These are phyloP conservation scores for Colletotrichum caudatum DNA, from an alignment of 2,329 filamentous ascomycete genomes.

Conservation along the genomic window DNA sequence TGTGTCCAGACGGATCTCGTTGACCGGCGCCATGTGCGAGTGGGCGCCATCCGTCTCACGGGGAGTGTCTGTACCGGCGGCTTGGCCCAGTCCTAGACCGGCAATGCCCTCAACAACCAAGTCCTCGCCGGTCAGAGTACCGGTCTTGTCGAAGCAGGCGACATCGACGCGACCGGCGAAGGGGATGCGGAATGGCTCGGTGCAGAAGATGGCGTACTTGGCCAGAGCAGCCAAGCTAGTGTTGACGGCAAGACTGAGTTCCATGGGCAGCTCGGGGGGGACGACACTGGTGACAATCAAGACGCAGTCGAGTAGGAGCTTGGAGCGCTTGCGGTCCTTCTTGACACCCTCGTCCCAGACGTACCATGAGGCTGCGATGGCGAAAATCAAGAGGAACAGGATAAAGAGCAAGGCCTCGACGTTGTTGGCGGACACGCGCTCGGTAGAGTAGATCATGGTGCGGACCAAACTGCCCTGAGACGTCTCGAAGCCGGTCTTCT, in stretches of 20 bases:
- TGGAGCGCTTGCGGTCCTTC: slow-evolving; percentile 95
- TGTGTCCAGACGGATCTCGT: slow-evolving; percentile 80
- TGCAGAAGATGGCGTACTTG: slow-evolving; percentile 98
- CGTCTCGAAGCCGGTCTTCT: slow-evolving; percentile 98
- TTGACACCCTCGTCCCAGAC: slow-evolving; percentile 97
- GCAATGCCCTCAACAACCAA: slow-evolving; percentile 97
- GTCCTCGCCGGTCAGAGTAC: slow-evolving; percentile 95
- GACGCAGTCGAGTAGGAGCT: slow-evolving; percentile 95
- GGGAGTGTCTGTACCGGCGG: slow-evolving; percentile 69
- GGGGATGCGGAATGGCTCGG: slow-evolving; percentile 97
- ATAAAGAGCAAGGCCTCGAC: slow-evolving; percentile 97
- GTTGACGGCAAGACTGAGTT: slow-evolving; percentile 96
- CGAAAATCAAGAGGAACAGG: slow-evolving; percentile 94
- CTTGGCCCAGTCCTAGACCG: slow-evolving; percentile 79
- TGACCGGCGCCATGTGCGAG: slow-evolving; percentile 79
- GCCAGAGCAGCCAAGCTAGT: slow-evolving; percentile 94
- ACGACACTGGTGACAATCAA: slow-evolving; percentile 98
- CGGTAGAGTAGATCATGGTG: slow-evolving; percentile 99
- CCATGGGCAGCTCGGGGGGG: slow-evolving; percentile 98
- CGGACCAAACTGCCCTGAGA: slow-evolving; percentile 97
- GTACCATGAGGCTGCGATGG: slow-evolving; percentile 97
- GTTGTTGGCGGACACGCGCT: slow-evolving; percentile 98
- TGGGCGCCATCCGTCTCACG: slow-evolving; percentile 85
- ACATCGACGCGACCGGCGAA: slow-evolving; percentile 95
- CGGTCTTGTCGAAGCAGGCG: slow-evolving; percentile 98